Evolutionary conservation across 148 eudicot genomes (phyloP), one percentile per base, ranked within the genome.

Genomic region (Pharnaceum exiguum): DNA sequence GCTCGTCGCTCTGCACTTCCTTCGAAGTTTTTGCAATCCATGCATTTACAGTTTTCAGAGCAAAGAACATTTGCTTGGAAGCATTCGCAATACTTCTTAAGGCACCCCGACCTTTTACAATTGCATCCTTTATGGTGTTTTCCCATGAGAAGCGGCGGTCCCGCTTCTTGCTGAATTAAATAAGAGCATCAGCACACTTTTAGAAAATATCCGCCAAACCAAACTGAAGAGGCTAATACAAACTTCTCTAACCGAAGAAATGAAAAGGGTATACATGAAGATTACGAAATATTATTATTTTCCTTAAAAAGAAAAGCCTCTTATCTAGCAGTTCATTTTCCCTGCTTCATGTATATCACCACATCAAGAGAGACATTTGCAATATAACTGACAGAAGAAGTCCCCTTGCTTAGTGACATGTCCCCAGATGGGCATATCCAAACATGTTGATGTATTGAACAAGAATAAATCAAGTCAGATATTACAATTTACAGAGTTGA

Each of bases 41-140:
- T 37, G 76, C 91, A 87, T 74, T 80, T 84, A 55, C 96, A 84
- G 60, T 77, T 87, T 25, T 75, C 88, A 26, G 90, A 84, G 62
- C 95, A 87, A 29, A 79, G 72, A 64, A 84, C 76, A 69, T 79
- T 81, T 57, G 88, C 90, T 62, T 84, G 88, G 69, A 81, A 84
- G 73, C 95, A 87, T 71, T 87, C 95, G 21, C 91, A 87, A 66
- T 84, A 87, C 81, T 74, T 87, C 79, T 87, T 87, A 28, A 87
- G 96, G 63, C 96, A 87, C 64, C 88, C 82, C 21, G 80, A 72
- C 67, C 70, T 87, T 65, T 82, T 87, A 59, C 96, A 84, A 70
- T 87, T 69, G 72, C 96, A 87, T 49, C 96, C 96, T 71, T 82
- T 87, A 69, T 79, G 73, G 71, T 87, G 88, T 32, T 76, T 81